Evolutionary conservation across 306 rosid species (phyloP).

Genomic region (Fagus crenata): DNA sequence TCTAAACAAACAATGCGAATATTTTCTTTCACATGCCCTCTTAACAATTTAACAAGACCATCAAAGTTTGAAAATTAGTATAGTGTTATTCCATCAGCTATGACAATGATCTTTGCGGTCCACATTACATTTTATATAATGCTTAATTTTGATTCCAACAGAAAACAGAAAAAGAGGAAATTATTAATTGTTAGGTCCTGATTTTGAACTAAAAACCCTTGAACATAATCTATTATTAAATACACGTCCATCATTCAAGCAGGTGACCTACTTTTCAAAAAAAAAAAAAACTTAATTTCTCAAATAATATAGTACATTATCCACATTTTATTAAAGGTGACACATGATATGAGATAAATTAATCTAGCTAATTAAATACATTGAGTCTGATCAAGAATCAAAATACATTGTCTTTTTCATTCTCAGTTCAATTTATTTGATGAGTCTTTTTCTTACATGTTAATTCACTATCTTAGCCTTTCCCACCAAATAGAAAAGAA

Average conservation of each 20-base stretch:
- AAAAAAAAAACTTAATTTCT: neutral
- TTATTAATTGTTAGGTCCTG: neutral
- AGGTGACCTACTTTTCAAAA: neutral
- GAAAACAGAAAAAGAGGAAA: neutral
- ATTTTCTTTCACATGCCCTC: constrained; percentile 21
- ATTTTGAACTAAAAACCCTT: neutral
- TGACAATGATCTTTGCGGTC: too few species aligned
- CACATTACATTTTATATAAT: too few species aligned
- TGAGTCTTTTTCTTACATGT: neutral
- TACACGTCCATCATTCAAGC: neutral
- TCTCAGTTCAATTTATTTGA: neutral
- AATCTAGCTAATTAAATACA: neutral
- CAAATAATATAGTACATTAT: neutral
- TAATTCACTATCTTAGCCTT: neutral
- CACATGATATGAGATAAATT: neutral
- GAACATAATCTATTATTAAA: too few species aligned
- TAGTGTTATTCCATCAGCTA: too few species aligned
- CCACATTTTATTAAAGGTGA: neutral
- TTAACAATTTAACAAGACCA: neutral
- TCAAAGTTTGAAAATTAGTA: too few species aligned
- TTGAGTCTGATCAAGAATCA: neutral
- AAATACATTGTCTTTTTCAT: neutral
- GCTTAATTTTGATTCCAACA: neutral
- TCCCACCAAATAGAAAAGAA: neutral
- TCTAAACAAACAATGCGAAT: neutral